Conservation (phyloP, 768 basidiomycete genomes). For the Suillus alpinus region DNA sequence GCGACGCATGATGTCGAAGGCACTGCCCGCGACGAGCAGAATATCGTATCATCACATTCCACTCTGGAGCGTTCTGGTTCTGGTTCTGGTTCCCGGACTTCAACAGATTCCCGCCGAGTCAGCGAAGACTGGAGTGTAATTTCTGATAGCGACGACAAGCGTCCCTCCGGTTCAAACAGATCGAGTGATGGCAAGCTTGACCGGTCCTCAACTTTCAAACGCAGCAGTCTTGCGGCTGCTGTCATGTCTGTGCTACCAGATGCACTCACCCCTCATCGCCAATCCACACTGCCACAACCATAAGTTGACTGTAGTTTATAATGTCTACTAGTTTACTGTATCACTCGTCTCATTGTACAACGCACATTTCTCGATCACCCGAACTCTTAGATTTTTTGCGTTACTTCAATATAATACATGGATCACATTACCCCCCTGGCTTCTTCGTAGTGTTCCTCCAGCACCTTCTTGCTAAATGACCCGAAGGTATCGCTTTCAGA, state of each 20-base stretch:
- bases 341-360: constrained; percentile 7
- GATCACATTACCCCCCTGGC: constrained; percentile 40
- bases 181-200: constrained; percentile 35
- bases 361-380: neutral
- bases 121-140: constrained; percentile 91
- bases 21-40: constrained; percentile 24
- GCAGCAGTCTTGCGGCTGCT: constrained; percentile 61
- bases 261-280: constrained; percentile 41
- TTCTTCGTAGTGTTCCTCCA: constrained; percentile 48
- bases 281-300: constrained; percentile 29
- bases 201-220: constrained; percentile 44
- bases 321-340: neutral
- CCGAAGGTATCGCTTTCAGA: constrained; percentile 78
- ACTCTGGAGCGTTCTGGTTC: constrained; percentile 33
- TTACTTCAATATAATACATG: constrained; percentile 15
- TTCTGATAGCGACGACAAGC: constrained; percentile 67
- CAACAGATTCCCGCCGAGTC: constrained; percentile 51
- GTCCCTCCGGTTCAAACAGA: constrained; percentile 53
- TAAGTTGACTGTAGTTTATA: constrained; percentile 15
- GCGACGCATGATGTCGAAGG: constrained; percentile 21
- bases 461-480: constrained; percentile 81
- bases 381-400: constrained; percentile 9
- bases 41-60: constrained; percentile 25
- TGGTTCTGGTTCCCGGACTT: constrained; percentile 47
- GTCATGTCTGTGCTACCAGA: constrained; percentile 63